Evolutionary conservation across 108 stramenopile genomes (phyloP), one percentile per base, ranked within the genome.

Genomic region (Epithemia pelagica): DNA sequence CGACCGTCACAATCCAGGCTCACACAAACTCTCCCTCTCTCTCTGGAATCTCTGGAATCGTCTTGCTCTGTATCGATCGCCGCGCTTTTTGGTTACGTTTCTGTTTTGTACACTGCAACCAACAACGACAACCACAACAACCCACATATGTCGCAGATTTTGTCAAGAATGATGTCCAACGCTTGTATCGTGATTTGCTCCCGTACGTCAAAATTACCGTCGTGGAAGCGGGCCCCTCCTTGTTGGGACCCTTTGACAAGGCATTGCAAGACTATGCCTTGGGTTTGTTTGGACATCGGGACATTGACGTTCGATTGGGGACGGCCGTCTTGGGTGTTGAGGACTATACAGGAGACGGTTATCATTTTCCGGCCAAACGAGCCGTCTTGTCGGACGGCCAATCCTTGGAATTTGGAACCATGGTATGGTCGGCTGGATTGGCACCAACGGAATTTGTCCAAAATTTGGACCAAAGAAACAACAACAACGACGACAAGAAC

Each of bases 401-500:
- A 7, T 68, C 78, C 54, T 52, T 97, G 0, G 73, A 79, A 18
- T 95, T 95, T 74, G 97, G 96, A 20, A 84, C 91, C 54, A 79
- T 96, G 88, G 91, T 97, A 1, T 97, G 96, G 96, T 81, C 79
- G 21, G 93, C 95, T 2, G 96, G 96, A 27, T 65, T 97, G 28
- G 84, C 79, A 46, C 88, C 85, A 22, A 63, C 66, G 30, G 55
- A 62, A 21, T 79, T 82, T 61, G 61, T 60, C 20, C 15, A 66
- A 54, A 20, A 52, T 1, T 28, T 31, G 3, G 59, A 57, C 21
- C 10, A 46, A 5, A 15, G 10, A 46, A 46, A 46, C 37, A 46
- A 15, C 37, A 46, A 46, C 37, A 46, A 46, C 37, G 15, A 5
- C 15, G 37, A 46, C 5, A n/a, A n/a, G n/a, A 46, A 46, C 37